Evolutionary conservation across 1,139 yeast genomes (phyloP), one percentile per base, ranked within the genome.

Genomic region (Suzukiozyma palmioleophila): DNA sequence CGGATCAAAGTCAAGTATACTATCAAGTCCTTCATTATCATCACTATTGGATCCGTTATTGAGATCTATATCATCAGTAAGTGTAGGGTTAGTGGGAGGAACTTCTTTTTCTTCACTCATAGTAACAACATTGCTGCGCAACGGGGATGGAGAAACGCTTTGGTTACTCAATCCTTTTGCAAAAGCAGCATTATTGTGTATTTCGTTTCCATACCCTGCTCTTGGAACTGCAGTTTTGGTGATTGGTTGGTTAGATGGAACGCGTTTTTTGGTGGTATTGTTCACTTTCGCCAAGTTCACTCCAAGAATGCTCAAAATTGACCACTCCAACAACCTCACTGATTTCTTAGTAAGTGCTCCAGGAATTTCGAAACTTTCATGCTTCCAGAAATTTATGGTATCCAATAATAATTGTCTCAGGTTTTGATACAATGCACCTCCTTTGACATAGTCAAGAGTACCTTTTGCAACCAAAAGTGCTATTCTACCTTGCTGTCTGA

Each of bases 381-480:
- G 50, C 45, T 67, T 75, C 42, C 82, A 59, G 36, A 72, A 74
- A 14, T 66, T 60, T 2, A 81, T 60, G 3, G 81, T 68, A 32
- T 66, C 74, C 25, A 69, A 58, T 28, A 84, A 59, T 36, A 83
- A 60, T 28, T 64, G 69, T 47, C 81, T 83, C 56, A 83, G 79
- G 37, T 82, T 87, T 53, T 77, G 84, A 51, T 82, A 79, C 41
- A 88, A 61, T 1, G 92, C 82, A 0, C 96, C 96, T 21, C 92
- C 89, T 54, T 86, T 80, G 2, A 88, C 81, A 55, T 86, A 87
- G 48, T 87, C 96, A 42, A 88, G 66, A 0, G 88, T 78, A 8
- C 95, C 90, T 47, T 81, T 81, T 1, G 95, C 86, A 14, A 86
- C 85, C 40, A 87, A 58, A 13, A 87, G 64, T 0, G 89, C 74